A percentile compares a stretch with the other conserved stretches of the same genome.
Conservation (phyloP, 2,329 filamentous ascomycete species). For the Aureobasidium sp. region DNA sequence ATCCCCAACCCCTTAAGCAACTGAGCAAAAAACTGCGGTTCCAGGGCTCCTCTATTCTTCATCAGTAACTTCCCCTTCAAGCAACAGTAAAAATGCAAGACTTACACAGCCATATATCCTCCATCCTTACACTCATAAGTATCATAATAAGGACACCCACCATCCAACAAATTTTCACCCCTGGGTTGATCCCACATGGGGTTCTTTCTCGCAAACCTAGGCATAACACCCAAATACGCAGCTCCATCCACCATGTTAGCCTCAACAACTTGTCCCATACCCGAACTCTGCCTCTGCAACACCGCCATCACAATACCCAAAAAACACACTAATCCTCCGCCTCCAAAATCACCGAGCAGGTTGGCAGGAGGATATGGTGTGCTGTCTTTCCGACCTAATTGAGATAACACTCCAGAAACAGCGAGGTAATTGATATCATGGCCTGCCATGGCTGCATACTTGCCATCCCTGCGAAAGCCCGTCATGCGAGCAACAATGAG, state of each 20-base stretch:
- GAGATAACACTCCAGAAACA: constrained; percentile 66
- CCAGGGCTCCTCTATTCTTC: constrained; percentile 57
- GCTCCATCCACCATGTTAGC: constrained; percentile 95
- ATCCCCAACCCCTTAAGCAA: constrained; percentile 62
- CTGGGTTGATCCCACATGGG: constrained; percentile 54
- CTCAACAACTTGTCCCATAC: constrained; percentile 79
- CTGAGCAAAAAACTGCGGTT: constrained; percentile 71
- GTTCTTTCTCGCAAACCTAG: constrained; percentile 57
- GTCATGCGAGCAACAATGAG: constrained; percentile 81
- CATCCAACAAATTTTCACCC: constrained; percentile 72
- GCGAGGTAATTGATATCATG: constrained; percentile 97
- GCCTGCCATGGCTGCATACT: constrained; percentile 79
- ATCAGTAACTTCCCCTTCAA: not conserved
- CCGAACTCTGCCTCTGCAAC: constrained; percentile 53
- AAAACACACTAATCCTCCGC: constrained; percentile 74
- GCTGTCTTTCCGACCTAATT: constrained; percentile 62
- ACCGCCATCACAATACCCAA: constrained; percentile 76
- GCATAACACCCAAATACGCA: constrained; percentile 69
- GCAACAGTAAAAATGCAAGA: not conserved
- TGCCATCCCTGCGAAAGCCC: constrained; percentile 79
- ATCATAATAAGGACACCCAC: constrained; percentile 80
- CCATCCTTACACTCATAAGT: constrained; percentile 79
- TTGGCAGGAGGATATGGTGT: constrained; percentile 75
- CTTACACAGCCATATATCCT: constrained; percentile 64
- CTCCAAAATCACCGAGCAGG: constrained; percentile 82